These are phyloP conservation scores for Persicaria maculosa DNA, from an alignment of 148 eudicot genomes.

Conservation along the genomic window DNA sequence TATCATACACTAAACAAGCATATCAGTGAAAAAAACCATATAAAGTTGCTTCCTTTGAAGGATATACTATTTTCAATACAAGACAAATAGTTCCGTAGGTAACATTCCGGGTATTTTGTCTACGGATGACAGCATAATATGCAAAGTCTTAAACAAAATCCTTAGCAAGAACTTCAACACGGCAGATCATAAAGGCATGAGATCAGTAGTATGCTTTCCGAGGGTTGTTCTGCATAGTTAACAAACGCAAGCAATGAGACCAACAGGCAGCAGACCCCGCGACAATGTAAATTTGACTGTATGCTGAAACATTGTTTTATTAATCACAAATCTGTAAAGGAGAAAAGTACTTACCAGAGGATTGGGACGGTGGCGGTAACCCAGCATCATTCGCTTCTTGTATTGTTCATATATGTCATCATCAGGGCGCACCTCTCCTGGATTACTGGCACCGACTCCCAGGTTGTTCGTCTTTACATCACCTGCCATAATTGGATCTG, in stretches of 20 bases:
- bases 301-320: not conserved
- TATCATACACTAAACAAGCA: too few relatives aligned
- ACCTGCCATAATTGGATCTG: conserved; percentile 88
- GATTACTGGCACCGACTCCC: conserved; percentile 92
- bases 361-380: conserved; percentile 82
- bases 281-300: conserved; percentile 1
- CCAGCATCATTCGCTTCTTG: conserved; percentile 99
- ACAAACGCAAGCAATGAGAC: not conserved
- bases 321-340: not conserved
- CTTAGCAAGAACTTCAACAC: too few relatives aligned
- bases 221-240: conserved; percentile 56
- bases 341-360: conserved; percentile 52
- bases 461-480: conserved; percentile 65
- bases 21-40: too few relatives aligned
- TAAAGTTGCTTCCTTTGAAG: too few relatives aligned
- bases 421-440: conserved; percentile 88
- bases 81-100: too few relatives aligned
- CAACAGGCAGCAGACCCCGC: not conserved
- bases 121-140: too few relatives aligned
- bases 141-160: too few relatives aligned
- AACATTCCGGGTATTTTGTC: too few relatives aligned
- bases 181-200: too few relatives aligned
- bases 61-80: too few relatives aligned
- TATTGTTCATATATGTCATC: conserved; percentile 98
- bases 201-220: conserved; percentile 77